Evolutionary conservation across 2,329 filamentous ascomycete genomes (phyloP), one percentile per base, ranked within the genome.

Genomic region (Orbilia ellipsospora): DNA sequence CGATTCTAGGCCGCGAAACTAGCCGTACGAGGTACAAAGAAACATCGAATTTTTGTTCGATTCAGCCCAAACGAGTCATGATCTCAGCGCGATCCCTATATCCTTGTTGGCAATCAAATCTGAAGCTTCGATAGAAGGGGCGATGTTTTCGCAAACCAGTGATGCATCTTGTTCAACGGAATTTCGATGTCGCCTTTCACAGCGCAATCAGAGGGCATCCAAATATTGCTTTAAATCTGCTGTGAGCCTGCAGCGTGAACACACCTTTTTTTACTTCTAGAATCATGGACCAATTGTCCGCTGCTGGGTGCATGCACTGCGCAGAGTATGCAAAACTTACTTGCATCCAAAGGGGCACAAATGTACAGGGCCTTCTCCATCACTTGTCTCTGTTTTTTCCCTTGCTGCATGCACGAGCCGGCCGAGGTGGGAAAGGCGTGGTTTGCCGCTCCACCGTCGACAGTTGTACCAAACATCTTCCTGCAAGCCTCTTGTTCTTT

Each of bases 301-400:
- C 48, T 18, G 20, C 5, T 52, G 48, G 5, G 48, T 18, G 48
- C 48, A 23, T 18, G 16, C 44, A 48, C 16, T 48, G 20, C n/a
- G 18, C n/a, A 52, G 18, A 18, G 48, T 52, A 59, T 68, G 70
- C 56, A 69, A 28, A 63, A 75, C 64, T 75, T 63, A 75, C 72
- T 65, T 69, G 72, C 72, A 75, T 69, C 45, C 52, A 74, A 51
- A 64, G 51, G 65, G 64, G 50, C 56, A 40, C 51, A 51, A 42
- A 54, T 40, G 36, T 45, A 42, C 40, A 50, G 26, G 36, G 40
- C 42, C 28, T 23, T 62, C 40, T 45, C 16, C 31, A 56, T 50
- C 51, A 56, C 40, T 72, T 55, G 44, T 7, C 23, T 8, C 16
- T 15, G n/a, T n/a, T 23, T 50, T 70, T 70, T 42, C 57, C 45